These are phyloP conservation scores for Aspergillus campestris DNA, from an alignment of 495 filamentous ascomycete genomes.

Conservation along the genomic window DNA sequence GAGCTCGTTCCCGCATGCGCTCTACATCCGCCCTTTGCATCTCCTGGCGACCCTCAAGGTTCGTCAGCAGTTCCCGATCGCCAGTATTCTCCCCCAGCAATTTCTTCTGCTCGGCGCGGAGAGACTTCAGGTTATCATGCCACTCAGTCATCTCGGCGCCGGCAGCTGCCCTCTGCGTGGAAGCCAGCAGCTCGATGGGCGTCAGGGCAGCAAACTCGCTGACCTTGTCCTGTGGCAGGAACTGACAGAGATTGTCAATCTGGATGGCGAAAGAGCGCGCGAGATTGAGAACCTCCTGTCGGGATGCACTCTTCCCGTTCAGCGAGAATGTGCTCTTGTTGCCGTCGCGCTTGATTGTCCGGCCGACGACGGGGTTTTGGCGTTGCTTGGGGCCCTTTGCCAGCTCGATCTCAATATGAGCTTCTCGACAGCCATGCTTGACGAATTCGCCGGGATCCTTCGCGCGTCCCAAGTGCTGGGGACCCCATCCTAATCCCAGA, in stretches of 20 bases:
- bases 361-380: conserved; percentile 62
- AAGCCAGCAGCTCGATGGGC: conserved; percentile 73
- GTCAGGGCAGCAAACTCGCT: conserved; percentile 84
- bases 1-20: conserved; percentile 64
- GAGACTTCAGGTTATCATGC: conserved; percentile 64
- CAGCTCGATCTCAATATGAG: conserved; percentile 83
- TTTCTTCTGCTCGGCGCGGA: conserved; percentile 61
- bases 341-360: conserved; percentile 70
- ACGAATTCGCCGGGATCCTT: conserved; percentile 84
- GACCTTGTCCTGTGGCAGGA: conserved; percentile 93
- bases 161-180: conserved; percentile 82
- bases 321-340: conserved; percentile 69
- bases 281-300: conserved; percentile 54
- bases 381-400: conserved; percentile 40
- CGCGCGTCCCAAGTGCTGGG: conserved; percentile 77
- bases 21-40: conserved; percentile 75
- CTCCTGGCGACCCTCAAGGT: conserved; percentile 65
- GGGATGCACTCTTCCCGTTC: conserved; percentile 49
- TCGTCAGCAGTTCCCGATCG: conserved; percentile 53
- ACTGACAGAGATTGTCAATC: conserved; percentile 96
- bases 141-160: conserved; percentile 68
- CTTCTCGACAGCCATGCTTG: conserved; percentile 75
- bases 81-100: conserved; percentile 48
- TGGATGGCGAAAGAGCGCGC: conserved; percentile 71
- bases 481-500: conserved; percentile 77